phyloP scores from a whole-genome alignment of 2,329 filamentous ascomycete species.

The Epichloe hybrida region DNA sequence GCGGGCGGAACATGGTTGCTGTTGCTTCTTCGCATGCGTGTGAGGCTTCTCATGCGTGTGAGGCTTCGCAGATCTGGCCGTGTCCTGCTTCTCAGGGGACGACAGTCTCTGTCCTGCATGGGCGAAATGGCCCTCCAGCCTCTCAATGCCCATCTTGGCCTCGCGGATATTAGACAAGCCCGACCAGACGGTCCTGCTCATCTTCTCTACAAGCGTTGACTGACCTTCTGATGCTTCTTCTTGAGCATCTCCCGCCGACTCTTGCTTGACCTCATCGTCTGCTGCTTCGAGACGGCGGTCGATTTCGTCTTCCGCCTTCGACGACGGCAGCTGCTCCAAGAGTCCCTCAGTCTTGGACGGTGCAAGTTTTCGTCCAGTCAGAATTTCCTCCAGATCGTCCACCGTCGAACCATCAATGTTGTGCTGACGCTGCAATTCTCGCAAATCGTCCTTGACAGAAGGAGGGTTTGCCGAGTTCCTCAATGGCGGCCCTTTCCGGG shows the following conservation, averaged over 20 bases:
- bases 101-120: conserved; percentile 19
- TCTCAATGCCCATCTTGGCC: conserved; percentile 44
- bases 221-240: conserved; percentile 23
- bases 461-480: conserved; percentile 40
- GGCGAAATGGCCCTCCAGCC: conserved; percentile 38
- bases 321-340: conserved; percentile 13
- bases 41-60: not conserved
- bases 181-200: conserved; percentile 38
- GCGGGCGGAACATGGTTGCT: conserved; percentile 8
- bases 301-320: conserved; percentile 12
- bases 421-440: conserved; percentile 36
- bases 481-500: conserved; percentile 31
- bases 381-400: conserved; percentile 41
- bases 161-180: conserved; percentile 38
- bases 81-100: conserved; percentile 1
- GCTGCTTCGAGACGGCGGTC: conserved; percentile 4
- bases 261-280: conserved; percentile 1
- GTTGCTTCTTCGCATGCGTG: not conserved
- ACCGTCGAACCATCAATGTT: conserved; percentile 46
- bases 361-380: conserved; percentile 24
- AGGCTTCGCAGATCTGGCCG: not conserved
- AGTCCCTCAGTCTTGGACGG: conserved; percentile 13
- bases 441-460: conserved; percentile 41
- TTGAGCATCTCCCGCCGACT: conserved; percentile 6
- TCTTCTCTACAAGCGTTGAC: conserved; percentile 31